Conservation (phyloP, 345 rosid genomes). For the Leavenworthia alabamica region DNA sequence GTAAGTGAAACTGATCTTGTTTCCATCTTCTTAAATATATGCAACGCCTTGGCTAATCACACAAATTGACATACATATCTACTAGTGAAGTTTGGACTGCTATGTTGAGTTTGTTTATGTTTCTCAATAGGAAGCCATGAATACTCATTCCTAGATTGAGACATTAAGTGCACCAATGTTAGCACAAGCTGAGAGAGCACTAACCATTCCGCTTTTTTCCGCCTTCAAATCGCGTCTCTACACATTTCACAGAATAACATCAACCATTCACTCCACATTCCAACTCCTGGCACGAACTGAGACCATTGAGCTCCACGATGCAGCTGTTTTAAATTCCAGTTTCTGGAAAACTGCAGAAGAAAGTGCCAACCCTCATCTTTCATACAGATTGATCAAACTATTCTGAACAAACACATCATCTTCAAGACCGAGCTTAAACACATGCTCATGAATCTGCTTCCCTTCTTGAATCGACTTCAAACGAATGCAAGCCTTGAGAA, state of each 20-base stretch:
- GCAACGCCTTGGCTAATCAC: slow-evolving; percentile 33
- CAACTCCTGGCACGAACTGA: slow-evolving; percentile 15
- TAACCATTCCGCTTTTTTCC: slow-evolving; percentile 42
- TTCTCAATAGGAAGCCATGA: slow-evolving; percentile 40
- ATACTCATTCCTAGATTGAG: slow-evolving; percentile 37
- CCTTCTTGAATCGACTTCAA: slow-evolving; percentile 25
- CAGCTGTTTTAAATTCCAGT: slow-evolving; percentile 26
- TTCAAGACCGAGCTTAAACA: slow-evolving; percentile 28
- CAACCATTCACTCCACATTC: slow-evolving; percentile 32
- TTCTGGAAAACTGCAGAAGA: slow-evolving; percentile 28
- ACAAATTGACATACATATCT: slow-evolving; percentile 48
- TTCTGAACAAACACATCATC: slow-evolving; percentile 32
- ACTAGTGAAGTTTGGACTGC: slow-evolving; percentile 41
- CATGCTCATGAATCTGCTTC: slow-evolving; percentile 33
- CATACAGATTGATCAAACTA: slow-evolving; percentile 31
- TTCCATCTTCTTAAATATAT: slow-evolving; percentile 32
- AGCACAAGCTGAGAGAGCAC: slow-evolving; percentile 38
- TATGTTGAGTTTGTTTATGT: slow-evolving; percentile 37
- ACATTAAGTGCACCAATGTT: slow-evolving; percentile 38
- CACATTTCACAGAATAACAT: slow-evolving; percentile 22
- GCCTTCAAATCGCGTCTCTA: slow-evolving; percentile 25
- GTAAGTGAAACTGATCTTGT: slow-evolving; percentile 33
- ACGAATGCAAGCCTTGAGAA: slow-evolving; percentile 32
- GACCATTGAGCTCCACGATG: slow-evolving; percentile 36
- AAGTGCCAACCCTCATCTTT: slow-evolving; percentile 25